Evolutionary conservation across 495 filamentous ascomycete genomes (phyloP).

Genomic region (Penicillium maclennaniae): DNA sequence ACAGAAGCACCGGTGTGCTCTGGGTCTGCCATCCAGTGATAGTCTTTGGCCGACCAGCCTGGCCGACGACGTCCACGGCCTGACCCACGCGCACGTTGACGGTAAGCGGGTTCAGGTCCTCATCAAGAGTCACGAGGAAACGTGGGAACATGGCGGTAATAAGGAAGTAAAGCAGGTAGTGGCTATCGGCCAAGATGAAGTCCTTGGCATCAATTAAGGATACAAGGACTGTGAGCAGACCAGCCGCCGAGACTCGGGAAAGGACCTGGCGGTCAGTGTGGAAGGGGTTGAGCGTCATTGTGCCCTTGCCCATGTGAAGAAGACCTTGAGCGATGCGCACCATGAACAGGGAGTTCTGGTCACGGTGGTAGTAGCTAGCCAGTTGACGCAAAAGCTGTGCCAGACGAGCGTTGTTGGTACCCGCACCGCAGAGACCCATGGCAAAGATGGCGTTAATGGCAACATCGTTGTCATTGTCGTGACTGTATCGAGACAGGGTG

Average conservation of each 20-base stretch:
- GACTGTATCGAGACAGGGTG: constrained; percentile 93
- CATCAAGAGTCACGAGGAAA: constrained; percentile 93
- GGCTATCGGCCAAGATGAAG: constrained; percentile 83
- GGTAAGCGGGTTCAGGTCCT: constrained; percentile 86
- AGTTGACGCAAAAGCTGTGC: constrained; percentile 92
- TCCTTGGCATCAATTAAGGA: constrained; percentile 92
- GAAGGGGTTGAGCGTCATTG: constrained; percentile 91
- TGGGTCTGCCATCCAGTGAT: constrained; percentile 99
- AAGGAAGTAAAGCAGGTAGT: constrained; percentile 97
- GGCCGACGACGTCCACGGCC: constrained; percentile 95
- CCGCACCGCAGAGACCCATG: constrained; percentile 95
- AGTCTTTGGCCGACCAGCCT: constrained; percentile 94
- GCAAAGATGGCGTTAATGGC: constrained; percentile 98
- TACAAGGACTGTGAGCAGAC: constrained; percentile 83
- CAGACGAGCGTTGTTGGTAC: constrained; percentile 95
- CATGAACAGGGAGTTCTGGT: constrained; percentile 96
- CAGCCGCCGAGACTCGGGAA: constrained; percentile 84
- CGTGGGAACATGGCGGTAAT: constrained; percentile 96
- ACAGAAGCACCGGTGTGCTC: constrained; percentile 90
- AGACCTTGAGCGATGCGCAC: constrained; percentile 97
- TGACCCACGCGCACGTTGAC: constrained; percentile 97
- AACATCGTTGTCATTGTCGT: constrained; percentile 99
- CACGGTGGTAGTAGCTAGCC: constrained; percentile 95
- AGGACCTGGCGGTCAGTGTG: constrained; percentile 96
- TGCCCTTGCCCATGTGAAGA: constrained; percentile 98